Evolutionary conservation across 495 filamentous ascomycete genomes (phyloP), one percentile per base, ranked within the genome.

Genomic region (Glarea lozoyensis): DNA sequence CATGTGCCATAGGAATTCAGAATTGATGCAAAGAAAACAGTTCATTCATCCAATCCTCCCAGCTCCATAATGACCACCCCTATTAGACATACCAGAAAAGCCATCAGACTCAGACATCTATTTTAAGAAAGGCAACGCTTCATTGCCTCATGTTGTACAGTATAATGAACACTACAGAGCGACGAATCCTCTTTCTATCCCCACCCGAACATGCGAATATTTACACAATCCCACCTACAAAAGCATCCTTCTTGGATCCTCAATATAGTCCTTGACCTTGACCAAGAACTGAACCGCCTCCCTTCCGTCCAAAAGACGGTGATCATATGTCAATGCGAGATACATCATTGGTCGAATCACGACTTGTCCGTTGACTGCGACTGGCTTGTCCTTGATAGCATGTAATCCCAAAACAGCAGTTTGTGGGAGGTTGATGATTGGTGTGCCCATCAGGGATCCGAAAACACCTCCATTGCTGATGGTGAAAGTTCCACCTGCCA

Each of bases 271-370:
- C 74, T 95, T 94, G 57, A 96, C 81, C 81, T 95, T 97, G 33
- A 98, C 83, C 50, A 98, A 69, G 76, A 98, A 98, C 46, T 90
- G 93, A 20, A 94, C 88, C 10, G 88, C 93, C 69, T 98, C 92
- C 54, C 92, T 79, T 19, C 92, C 93, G 62, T 97, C 93, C 19
- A 98, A 70, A 27, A 97, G 75, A 50, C 92, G 83, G 64, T 98
- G 92, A 57, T 98, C 92, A 59, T 98, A 98, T 12, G 92, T 98
- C 38, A 98, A 75, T 30, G 92, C 93, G 30, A 98, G 78, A 52
- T 94, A 96, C 92, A 98, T 98, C 87, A 98, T 97, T 18, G 93
- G 92, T 47, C 92, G 78, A 50, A 94, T 84, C 58, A 94, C 90
- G 30, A 97, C 63, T 67, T 95, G 88, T 37, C 93, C 92, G 55